Evolutionary conservation across 73 alveolate species (phyloP).

Genomic region (Symbiodinium natans): DNA sequence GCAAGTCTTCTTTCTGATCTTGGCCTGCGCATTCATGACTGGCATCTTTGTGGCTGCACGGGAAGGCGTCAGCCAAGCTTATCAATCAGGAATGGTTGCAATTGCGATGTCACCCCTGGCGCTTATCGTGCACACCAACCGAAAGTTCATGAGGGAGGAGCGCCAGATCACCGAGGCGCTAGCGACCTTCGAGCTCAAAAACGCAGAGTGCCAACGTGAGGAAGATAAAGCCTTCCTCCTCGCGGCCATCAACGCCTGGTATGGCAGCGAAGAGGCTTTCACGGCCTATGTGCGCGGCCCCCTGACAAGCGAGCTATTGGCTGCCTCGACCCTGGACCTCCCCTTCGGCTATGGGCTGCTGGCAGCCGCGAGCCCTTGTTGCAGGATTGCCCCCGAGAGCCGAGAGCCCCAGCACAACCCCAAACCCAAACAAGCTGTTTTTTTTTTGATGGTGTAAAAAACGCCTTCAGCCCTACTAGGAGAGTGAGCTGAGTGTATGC

Average conservation of each 20-base stretch:
- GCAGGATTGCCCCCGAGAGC: too few relatives aligned
- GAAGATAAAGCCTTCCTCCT: not conserved
- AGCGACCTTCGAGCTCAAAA: not conserved
- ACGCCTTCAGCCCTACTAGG: too few relatives aligned
- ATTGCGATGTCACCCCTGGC: not conserved
- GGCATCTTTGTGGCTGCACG: too few relatives aligned
- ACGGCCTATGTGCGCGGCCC: constrained; percentile 28
- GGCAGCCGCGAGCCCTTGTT: not conserved
- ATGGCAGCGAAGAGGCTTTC: constrained; percentile 42
- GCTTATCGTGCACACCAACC: not conserved
- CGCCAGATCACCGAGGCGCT: not conserved
- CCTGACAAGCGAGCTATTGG: not conserved
- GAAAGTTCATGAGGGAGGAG: constrained; percentile 21
- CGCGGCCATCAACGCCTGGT: not conserved
- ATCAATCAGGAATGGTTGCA: not conserved
- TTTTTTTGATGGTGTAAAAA: too few relatives aligned
- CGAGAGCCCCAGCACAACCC: too few relatives aligned
- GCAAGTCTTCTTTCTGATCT: not conserved
- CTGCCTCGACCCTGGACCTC: not conserved
- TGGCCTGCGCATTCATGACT: too few relatives aligned
- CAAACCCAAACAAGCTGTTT: too few relatives aligned
- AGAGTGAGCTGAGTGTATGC: too few relatives aligned
- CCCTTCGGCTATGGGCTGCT: not conserved
- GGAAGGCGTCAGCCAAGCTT: too few relatives aligned
- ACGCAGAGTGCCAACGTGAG: not conserved